A percentile compares a stretch with the other conserved stretches of the same genome.
These are phyloP conservation scores for Colletotrichum paranaense DNA, from an alignment of 2,329 filamentous ascomycete genomes.

Conservation along the genomic window DNA sequence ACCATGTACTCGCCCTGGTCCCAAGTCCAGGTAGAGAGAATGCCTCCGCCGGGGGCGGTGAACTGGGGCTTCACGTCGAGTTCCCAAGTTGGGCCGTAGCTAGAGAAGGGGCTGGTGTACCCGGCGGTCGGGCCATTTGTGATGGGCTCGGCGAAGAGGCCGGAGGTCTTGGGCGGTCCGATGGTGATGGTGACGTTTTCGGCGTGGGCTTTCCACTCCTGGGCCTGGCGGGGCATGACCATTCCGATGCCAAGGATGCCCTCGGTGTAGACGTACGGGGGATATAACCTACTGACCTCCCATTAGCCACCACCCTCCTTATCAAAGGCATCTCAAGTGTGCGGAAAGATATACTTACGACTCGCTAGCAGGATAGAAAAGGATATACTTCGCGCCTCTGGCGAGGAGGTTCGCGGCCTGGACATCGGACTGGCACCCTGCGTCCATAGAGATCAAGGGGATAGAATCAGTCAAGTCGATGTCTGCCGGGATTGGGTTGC, in stretches of 20 bases:
- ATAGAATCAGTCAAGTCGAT: slow-evolving; percentile 53
- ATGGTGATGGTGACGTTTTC: slow-evolving; percentile 40
- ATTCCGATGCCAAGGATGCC: slow-evolving; percentile 35
- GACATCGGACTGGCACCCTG: slow-evolving; percentile 44
- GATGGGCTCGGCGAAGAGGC: slow-evolving; percentile 25
- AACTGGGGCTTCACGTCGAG: slow-evolving; percentile 60
- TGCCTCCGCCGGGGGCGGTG: slow-evolving; percentile 58
- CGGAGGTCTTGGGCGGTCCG: slow-evolving; percentile 22
- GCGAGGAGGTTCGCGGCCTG: slow-evolving; percentile 53
- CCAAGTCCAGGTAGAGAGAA: slow-evolving; percentile 62
- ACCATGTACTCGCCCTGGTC: slow-evolving; percentile 56
- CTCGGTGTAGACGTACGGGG: slow-evolving; percentile 1
- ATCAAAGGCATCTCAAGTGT: too few species aligned
- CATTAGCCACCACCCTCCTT: neutral
- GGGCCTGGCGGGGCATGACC: slow-evolving; percentile 38
- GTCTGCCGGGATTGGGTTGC: slow-evolving; percentile 49
- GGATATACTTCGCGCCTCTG: slow-evolving; percentile 53
- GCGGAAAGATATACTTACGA: neutral
- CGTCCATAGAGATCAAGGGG: slow-evolving; percentile 52
- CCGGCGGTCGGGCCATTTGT: slow-evolving; percentile 45
- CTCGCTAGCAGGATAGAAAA: slow-evolving; percentile 48
- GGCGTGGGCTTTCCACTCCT: slow-evolving; percentile 39
- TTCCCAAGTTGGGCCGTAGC: slow-evolving; percentile 61
- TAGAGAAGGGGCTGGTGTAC: slow-evolving; percentile 49
- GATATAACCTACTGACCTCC: slow-evolving; percentile 12